These are phyloP conservation scores for Fusarium denticulatum DNA, from an alignment of 2,329 filamentous ascomycete genomes.

Conservation along the genomic window DNA sequence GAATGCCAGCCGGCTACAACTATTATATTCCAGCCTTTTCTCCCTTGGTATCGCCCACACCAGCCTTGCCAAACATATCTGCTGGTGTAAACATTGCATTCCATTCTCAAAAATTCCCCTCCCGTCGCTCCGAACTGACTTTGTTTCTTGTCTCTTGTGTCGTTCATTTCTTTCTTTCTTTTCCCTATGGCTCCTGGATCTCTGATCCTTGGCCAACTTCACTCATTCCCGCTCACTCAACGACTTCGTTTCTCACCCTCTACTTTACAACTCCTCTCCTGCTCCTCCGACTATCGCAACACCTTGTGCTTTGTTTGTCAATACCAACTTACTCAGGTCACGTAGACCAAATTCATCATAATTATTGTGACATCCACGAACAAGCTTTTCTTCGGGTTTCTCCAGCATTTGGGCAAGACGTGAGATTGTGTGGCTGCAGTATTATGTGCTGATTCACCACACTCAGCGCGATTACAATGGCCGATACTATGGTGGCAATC, in stretches of 20 bases:
- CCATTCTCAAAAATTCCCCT: constrained; percentile 24
- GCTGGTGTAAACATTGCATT: constrained; percentile 47
- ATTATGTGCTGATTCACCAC: constrained; percentile 50
- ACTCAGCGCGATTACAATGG: constrained; percentile 43
- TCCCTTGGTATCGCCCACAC: constrained; percentile 28
- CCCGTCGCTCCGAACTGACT: constrained; percentile 21
- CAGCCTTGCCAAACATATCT: constrained; percentile 41
- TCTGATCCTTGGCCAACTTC: constrained; percentile 15
- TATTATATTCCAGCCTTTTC: constrained; percentile 30
- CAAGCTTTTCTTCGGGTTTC: constrained; percentile 20
- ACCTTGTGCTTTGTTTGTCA: constrained; percentile 15
- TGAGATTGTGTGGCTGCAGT: constrained; percentile 29
- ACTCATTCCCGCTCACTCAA: neutral
- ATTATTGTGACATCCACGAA: neutral
- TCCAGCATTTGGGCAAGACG: constrained; percentile 15
- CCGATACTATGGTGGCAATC: constrained; percentile 47
- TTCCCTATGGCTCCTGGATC: constrained; percentile 9
- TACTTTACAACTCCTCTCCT: constrained; percentile 18
- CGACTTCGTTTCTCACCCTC: constrained; percentile 21
- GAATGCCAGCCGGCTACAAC: constrained; percentile 33
- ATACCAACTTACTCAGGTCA: neutral
- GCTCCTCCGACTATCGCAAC: constrained; percentile 4
- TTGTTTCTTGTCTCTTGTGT: constrained; percentile 28
- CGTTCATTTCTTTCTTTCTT: constrained; percentile 10
- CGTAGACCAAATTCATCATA: constrained; percentile 2